Evolutionary conservation across 2,329 filamentous ascomycete species (phyloP).

Genomic region (Cryphonectria carpinicola): DNA sequence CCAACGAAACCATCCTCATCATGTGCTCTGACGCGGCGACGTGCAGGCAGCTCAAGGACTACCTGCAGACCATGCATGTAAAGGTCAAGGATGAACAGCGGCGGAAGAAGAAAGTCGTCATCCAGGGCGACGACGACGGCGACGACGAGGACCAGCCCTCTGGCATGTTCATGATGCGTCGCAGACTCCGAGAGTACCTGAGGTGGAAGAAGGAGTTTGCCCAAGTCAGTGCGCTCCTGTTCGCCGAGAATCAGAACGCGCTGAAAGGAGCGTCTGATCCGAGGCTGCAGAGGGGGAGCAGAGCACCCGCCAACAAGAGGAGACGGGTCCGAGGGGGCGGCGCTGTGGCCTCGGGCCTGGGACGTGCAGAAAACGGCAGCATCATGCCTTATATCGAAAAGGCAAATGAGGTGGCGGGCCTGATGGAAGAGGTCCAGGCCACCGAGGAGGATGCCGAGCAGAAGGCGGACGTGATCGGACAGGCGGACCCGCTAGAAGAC

Average conservation of each 20-base stretch:
- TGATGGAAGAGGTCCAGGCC: conserved; percentile 83
- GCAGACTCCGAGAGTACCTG: conserved; percentile 83
- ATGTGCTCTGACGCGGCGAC: conserved; percentile 92
- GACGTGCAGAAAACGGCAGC: conserved; percentile 73
- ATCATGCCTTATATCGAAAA: conserved; percentile 81
- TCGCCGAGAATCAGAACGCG: conserved; percentile 78
- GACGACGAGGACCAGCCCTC: conserved; percentile 68
- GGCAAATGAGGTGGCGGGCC: conserved; percentile 76
- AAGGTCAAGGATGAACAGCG: conserved; percentile 55
- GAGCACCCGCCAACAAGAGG: conserved; percentile 81
- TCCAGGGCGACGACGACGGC: conserved; percentile 48
- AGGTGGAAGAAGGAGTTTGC: conserved; percentile 90
- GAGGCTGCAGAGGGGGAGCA: conserved; percentile 58
- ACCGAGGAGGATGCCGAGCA: conserved; percentile 75
- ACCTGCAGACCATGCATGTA: conserved; percentile 87
- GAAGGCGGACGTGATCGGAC: conserved; percentile 70
- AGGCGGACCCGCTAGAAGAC: conserved; percentile 78
- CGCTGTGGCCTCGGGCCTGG: conserved; percentile 57
- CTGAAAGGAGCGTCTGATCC: conserved; percentile 69
- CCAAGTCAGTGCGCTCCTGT: conserved; percentile 78
- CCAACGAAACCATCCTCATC: conserved; percentile 88
- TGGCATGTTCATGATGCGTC: conserved; percentile 85
- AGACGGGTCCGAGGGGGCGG: conserved; percentile 83
- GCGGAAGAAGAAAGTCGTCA: conserved; percentile 34
- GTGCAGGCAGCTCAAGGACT: conserved; percentile 87